These are phyloP conservation scores for Clavispora carvajalis DNA, from an alignment of 805 yeast species.

Conservation along the genomic window DNA sequence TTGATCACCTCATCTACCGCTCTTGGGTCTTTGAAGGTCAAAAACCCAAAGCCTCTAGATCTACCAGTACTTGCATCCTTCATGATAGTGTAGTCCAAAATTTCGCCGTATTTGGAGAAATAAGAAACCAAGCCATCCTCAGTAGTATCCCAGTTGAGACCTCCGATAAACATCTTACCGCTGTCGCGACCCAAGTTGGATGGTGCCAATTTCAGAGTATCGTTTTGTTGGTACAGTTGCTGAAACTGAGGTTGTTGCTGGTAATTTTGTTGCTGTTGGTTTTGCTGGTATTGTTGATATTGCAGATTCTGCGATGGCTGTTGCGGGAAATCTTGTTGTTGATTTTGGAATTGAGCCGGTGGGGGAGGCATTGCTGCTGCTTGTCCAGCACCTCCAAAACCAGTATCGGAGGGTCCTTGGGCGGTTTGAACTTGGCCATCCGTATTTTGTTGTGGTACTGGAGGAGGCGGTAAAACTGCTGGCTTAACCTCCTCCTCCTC, in stretches of 20 bases:
- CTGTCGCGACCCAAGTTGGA: constrained; percentile 49
- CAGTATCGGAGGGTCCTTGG: background rate
- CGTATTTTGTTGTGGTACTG: background rate
- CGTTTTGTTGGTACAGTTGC: constrained; percentile 6
- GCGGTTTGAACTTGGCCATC: background rate
- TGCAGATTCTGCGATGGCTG: constrained; percentile 11
- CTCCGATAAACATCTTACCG: constrained; percentile 94
- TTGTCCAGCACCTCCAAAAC: background rate
- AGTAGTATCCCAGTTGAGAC: constrained; percentile 95
- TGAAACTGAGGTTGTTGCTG: constrained; percentile 1
- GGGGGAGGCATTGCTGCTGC: constrained; percentile 2
- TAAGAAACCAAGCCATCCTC: constrained; percentile 81
- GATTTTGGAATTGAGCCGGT: background rate
- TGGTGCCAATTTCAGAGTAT: constrained; percentile 12
- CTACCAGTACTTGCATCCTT: constrained; percentile 81
- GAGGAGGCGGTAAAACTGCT: background rate
- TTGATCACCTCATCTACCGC: constrained; percentile 84
- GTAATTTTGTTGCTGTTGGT: constrained; percentile 7
- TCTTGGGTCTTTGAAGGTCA: constrained; percentile 75
- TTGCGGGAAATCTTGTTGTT: constrained; percentile 7
- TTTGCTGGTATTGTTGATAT: constrained; percentile 9
- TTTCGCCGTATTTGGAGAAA: constrained; percentile 84
- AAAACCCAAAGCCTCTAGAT: constrained; percentile 92
- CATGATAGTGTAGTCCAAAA: constrained; percentile 86
- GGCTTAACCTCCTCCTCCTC: background rate